Percentiles rank a stretch among this genome's conserved stretches.
Evolutionary conservation across 495 filamentous ascomycete species (phyloP).

Genomic region (Aspergillus campestris): DNA sequence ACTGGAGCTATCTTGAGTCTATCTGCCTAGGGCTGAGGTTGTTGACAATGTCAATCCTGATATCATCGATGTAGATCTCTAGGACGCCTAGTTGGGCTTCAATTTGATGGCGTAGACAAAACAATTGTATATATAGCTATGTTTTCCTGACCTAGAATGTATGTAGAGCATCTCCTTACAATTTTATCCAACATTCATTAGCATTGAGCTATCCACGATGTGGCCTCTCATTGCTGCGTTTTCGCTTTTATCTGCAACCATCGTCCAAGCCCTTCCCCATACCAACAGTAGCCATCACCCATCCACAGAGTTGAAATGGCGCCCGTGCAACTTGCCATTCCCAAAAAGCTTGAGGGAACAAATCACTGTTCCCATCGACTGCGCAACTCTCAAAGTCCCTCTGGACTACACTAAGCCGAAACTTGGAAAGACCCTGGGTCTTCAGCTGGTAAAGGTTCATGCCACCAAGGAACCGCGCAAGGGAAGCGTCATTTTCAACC

Average conservation of each 20-base stretch:
- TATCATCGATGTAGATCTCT: no score
- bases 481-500: constrained; percentile 3
- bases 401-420: constrained; percentile 13
- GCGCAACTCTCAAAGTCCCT: constrained; percentile 6
- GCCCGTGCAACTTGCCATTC: not conserved
- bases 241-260: not conserved
- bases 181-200: no score
- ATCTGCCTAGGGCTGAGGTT: no score
- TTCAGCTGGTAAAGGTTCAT: constrained; percentile 9
- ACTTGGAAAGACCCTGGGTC: constrained; percentile 6
- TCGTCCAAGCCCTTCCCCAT: not conserved
- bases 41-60: no score
- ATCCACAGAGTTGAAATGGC: not conserved
- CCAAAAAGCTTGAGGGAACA: not conserved
- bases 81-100: no score
- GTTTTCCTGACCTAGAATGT: no score
- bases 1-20: no score
- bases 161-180: no score
- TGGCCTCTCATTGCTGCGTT: not conserved
- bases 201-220: no score
- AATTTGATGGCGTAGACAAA: no score
- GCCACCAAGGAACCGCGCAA: constrained; percentile 1
- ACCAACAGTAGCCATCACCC: not conserved
- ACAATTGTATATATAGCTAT: no score
- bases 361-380: constrained; percentile 2